Percentiles rank a stretch among this genome's conserved stretches.
phyloP scores from a whole-genome alignment of 2,329 filamentous ascomycete species.

The Gnomoniopsis smithogilvyi region DNA sequence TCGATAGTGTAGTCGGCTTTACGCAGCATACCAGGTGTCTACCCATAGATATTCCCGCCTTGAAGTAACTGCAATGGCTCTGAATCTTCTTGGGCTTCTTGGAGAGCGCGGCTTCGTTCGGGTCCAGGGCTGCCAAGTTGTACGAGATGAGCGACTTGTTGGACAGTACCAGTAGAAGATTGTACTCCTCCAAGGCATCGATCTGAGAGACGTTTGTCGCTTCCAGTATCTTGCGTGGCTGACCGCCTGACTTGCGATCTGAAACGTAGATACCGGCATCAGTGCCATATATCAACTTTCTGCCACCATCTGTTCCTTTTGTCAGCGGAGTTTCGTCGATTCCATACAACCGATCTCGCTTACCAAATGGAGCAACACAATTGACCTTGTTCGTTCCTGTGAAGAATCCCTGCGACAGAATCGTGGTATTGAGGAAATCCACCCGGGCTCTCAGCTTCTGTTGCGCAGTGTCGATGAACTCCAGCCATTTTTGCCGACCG shows the following conservation, averaged over 20 bases:
- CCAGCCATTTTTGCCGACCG: slow-evolving; percentile 93
- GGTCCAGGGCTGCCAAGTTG: slow-evolving; percentile 79
- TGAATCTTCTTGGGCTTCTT: slow-evolving; percentile 95
- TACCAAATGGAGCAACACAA: slow-evolving; percentile 88
- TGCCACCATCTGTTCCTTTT: slow-evolving; percentile 71
- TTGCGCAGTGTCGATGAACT: slow-evolving; percentile 90
- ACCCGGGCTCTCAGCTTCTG: slow-evolving; percentile 81
- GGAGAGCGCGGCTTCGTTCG: slow-evolving; percentile 73
- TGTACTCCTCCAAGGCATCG: slow-evolving; percentile 93
- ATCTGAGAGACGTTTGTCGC: slow-evolving; percentile 87
- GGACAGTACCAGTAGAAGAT: slow-evolving; percentile 83
- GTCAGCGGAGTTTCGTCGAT: slow-evolving; percentile 18
- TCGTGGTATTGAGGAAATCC: slow-evolving; percentile 79
- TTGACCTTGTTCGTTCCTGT: slow-evolving; percentile 77
- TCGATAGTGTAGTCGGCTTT: slow-evolving; percentile 88
- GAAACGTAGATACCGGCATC: slow-evolving; percentile 91
- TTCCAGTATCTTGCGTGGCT: slow-evolving; percentile 74
- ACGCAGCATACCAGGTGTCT: slow-evolving; percentile 95
- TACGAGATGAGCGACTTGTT: slow-evolving; percentile 94
- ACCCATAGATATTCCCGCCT: slow-evolving; percentile 90
- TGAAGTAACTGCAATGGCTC: slow-evolving; percentile 98
- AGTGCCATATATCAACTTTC: slow-evolving; percentile 91
- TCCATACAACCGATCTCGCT: slow-evolving; percentile 28
- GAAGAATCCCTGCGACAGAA: slow-evolving; percentile 60
- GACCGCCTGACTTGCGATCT: slow-evolving; percentile 86